A percentile compares a stretch with the other conserved stretches of the same genome.
These are phyloP conservation scores for Vairimorpha ceranae DNA, from an alignment of 371 early-diverging fungal species.

Conservation along the genomic window DNA sequence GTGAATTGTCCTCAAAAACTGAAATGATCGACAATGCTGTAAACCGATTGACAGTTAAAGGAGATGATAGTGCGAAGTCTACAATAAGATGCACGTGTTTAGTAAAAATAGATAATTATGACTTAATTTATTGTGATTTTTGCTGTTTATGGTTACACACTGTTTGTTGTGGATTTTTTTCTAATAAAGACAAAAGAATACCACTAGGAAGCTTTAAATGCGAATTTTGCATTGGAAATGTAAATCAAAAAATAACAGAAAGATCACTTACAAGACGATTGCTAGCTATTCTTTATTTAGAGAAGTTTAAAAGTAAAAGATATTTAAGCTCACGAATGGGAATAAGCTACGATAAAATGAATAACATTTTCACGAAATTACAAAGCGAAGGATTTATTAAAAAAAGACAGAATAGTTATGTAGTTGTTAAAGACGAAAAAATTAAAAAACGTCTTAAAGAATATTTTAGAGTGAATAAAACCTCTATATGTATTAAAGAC, in stretches of 20 bases:
- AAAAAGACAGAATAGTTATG: not conserved
- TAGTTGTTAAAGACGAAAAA: not conserved
- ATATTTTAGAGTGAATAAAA: not conserved
- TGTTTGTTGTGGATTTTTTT: constrained; percentile 56
- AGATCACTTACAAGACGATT: not conserved
- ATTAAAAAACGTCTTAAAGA: not conserved
- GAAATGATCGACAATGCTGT: not conserved
- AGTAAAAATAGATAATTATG: constrained; percentile 17
- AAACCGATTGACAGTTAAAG: not conserved
- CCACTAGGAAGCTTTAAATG: constrained; percentile 33
- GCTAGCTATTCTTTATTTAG: not conserved
- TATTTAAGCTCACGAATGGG: not conserved
- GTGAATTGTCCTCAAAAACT: too few relatives aligned
- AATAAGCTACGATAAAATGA: not conserved
- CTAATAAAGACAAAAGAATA: constrained; percentile 53
- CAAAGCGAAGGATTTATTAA: not conserved
- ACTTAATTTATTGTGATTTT: constrained; percentile 50
- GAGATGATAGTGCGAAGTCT: not conserved
- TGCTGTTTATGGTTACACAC: constrained; percentile 55
- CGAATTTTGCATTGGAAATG: constrained; percentile 3
- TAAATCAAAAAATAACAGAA: not conserved
- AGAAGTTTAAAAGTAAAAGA: not conserved
- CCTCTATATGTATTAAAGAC: not conserved
- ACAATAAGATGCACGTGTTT: constrained; percentile 39
- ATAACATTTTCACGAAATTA: not conserved